Base-by-base conservation (phyloP, 768 basidiomycete genomes). In the Imleria badia region DNA sequence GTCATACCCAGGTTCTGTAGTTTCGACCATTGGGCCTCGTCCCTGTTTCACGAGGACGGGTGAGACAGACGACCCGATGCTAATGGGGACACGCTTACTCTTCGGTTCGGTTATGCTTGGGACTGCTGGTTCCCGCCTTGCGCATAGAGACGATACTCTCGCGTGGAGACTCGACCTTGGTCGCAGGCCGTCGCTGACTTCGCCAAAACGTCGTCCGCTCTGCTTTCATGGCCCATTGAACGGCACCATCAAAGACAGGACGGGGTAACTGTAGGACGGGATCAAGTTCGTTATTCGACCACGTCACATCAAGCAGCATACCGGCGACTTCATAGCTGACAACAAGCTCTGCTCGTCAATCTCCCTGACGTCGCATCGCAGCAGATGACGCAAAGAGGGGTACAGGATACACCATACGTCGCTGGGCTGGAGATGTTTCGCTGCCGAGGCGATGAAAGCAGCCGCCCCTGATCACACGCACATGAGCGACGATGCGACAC, bases 361-460 rank as follows among this genome's bases (percentile, higher is more conserved):
- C 8, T 78, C 78, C 3, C 78, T 79, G 20, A 98, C 76, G 60
- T 98, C 97, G 3, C 86, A 91, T 53, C 87, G 87, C 36, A 98
- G 75, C 54, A 94, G 85, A 62, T 94, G 88, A 43, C 91, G 81
- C 39, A 98, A 72, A 0, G 89, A 91, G 0, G 97, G 96, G 61
- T 98, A 98, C 10, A 99, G 71, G 39, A 98, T 96, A 64, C 94
- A 98, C 96, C 97, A 98, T 20, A 93, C 86, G 66, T 99, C 97
- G 49, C 92, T 94, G 3, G 78, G 71, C 0, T 89, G 89, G 7
- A 99, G 80, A 58, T 90, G 87, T 40, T 86, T 84, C 3, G 89
- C 87, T 10, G 92, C 88, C 5, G 92, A 86, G 3, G 91, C 86
- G 41, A 98, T 87, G 67, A 99, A 94, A 0, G 91, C 86, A 13